A percentile compares a stretch with the other conserved stretches of the same genome.
These are phyloP conservation scores for Mycena rebaudengoi DNA, from an alignment of 768 basidiomycete species.

Conservation along the genomic window DNA sequence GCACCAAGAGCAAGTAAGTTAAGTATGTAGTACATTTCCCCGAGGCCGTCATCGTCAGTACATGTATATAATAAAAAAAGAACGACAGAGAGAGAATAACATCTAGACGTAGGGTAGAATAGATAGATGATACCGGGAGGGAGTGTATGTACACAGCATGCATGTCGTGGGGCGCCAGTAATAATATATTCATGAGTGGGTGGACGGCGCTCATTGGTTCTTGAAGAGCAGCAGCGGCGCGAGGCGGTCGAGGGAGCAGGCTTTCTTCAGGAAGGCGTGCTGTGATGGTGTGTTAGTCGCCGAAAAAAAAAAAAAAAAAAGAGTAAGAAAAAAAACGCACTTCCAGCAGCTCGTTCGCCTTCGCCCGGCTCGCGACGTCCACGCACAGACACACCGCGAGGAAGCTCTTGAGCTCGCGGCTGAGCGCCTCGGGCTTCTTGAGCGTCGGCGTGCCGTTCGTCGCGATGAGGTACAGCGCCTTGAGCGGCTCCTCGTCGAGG, in stretches of 20 bases:
- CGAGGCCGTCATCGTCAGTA: no score
- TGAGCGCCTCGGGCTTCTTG: slow-evolving; percentile 64
- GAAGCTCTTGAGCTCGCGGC: slow-evolving; percentile 78
- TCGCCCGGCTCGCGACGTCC: slow-evolving; percentile 79
- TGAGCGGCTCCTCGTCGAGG: slow-evolving; percentile 74
- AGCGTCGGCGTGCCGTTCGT: slow-evolving; percentile 84
- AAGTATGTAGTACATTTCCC: no score
- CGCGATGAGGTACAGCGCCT: slow-evolving; percentile 78
- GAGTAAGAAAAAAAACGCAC: slow-evolving; percentile 42
- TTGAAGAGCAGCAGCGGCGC: slow-evolving; percentile 63
- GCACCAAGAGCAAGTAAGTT: no score
- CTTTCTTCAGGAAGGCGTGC: slow-evolving; percentile 77
- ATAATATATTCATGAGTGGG: no score
- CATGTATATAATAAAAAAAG: no score
- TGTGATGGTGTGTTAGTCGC: no score
- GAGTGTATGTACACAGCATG: no score
- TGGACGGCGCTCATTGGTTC: no score
- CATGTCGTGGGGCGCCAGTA: no score
- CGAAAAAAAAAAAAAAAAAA: neutral
- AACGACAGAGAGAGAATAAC: no score
- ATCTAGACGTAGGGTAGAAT: no score
- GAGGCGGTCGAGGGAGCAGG: slow-evolving; percentile 64
- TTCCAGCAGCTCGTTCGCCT: slow-evolving; percentile 64
- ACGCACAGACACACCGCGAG: slow-evolving; percentile 80
- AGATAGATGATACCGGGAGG: no score